phyloP scores from a whole-genome alignment of 768 basidiomycete genomes.

The Dictyophora rubrovolvata region DNA sequence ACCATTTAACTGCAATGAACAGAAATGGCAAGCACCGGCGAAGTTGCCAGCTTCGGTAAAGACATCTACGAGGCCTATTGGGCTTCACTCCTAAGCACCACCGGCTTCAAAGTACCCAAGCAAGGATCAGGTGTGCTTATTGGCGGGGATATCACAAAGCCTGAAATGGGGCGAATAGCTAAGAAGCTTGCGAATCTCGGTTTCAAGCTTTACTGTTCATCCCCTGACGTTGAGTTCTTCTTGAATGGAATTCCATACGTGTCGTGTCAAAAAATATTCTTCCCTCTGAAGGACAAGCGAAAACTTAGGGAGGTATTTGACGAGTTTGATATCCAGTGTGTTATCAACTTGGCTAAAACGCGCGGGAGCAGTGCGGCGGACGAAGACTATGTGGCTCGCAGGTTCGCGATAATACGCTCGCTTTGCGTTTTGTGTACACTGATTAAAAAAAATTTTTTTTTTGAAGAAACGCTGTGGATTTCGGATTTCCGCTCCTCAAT shows the following conservation, averaged over 20 bases:
- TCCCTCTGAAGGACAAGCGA: slow-evolving; percentile 95
- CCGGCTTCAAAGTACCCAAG: slow-evolving; percentile 87
- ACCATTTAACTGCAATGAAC: slow-evolving; percentile 5
- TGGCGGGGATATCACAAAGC: slow-evolving; percentile 81
- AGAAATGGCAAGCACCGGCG: slow-evolving; percentile 99
- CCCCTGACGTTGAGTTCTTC: slow-evolving; percentile 65
- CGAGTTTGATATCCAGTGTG: slow-evolving; percentile 88
- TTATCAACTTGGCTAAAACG: slow-evolving; percentile 82
- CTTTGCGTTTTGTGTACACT: neutral
- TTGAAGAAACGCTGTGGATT: slow-evolving; percentile 85
- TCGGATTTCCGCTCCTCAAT: slow-evolving; percentile 85
- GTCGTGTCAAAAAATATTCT: slow-evolving; percentile 79
- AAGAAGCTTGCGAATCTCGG: slow-evolving; percentile 74
- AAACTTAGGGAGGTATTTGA: slow-evolving; percentile 89
- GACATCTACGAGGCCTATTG: slow-evolving; percentile 95
- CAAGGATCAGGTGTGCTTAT: slow-evolving; percentile 81
- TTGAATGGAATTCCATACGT: slow-evolving; percentile 74
- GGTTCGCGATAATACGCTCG: slow-evolving; percentile 33
- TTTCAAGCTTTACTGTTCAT: slow-evolving; percentile 92
- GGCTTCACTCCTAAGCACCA: slow-evolving; percentile 89
- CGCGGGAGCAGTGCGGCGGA: slow-evolving; percentile 71
- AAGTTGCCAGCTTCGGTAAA: slow-evolving; percentile 91
- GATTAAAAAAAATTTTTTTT: neutral
- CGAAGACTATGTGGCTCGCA: slow-evolving; percentile 93
- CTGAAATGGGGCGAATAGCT: slow-evolving; percentile 79